These are phyloP conservation scores for Ailanthus altissimus DNA, from an alignment of 345 rosid genomes.

Conservation along the genomic window DNA sequence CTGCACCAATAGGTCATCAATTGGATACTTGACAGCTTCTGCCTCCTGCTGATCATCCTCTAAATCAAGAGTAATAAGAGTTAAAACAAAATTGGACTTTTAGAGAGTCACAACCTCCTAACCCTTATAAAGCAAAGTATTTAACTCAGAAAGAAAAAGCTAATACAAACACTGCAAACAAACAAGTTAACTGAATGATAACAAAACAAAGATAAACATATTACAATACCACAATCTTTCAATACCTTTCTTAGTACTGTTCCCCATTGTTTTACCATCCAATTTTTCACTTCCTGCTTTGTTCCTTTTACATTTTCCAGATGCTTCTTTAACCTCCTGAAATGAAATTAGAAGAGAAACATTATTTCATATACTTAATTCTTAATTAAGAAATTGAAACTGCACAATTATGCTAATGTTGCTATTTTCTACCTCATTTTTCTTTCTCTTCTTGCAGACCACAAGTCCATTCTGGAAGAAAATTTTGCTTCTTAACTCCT, in stretches of 20 bases:
- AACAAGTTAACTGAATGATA: not conserved
- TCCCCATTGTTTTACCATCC: slow-evolving; percentile 34
- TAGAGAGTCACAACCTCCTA: not conserved
- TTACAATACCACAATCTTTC: not conserved
- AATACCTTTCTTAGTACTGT: slow-evolving; percentile 29
- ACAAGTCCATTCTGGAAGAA: slow-evolving; percentile 63
- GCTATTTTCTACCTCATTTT: slow-evolving; percentile 40
- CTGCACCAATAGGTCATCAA: slow-evolving; percentile 81
- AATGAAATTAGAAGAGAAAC: slow-evolving; percentile 23
- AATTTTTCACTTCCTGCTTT: slow-evolving; percentile 52
- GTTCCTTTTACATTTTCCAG: slow-evolving; percentile 56
- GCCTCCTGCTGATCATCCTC: slow-evolving; percentile 43
- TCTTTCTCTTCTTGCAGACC: slow-evolving; percentile 53
- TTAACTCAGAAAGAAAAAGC: not conserved
- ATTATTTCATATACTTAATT: not conserved
- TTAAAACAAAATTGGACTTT: slow-evolving; percentile 4
- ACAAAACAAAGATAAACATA: not conserved
- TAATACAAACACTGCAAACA: not conserved
- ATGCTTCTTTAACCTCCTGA: slow-evolving; percentile 54
- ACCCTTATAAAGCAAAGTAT: not conserved
- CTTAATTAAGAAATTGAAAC: slow-evolving; percentile 11
- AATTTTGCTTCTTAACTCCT: slow-evolving; percentile 56
- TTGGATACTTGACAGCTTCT: slow-evolving; percentile 73
- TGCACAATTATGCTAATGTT: slow-evolving; percentile 27
- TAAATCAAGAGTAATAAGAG: slow-evolving; percentile 31